Evolutionary conservation across 2,329 filamentous ascomycete genomes (phyloP), one percentile per base, ranked within the genome.

Genomic region (Biscogniauxia marginata): DNA sequence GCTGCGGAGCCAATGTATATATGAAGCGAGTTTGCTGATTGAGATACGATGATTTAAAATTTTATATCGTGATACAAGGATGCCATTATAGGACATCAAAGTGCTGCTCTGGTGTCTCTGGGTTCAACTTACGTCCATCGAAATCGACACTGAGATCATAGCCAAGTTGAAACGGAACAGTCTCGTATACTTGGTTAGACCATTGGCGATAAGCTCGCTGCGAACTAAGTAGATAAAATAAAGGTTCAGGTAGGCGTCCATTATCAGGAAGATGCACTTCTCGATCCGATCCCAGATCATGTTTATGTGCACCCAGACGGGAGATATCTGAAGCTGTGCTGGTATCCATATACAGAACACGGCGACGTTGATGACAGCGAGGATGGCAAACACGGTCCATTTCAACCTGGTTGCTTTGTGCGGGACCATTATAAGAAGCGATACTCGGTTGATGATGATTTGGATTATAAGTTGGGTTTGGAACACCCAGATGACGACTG

Each of bases 261-360:
- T 68, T n/a, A 77, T 44, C 0, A 79, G 65, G 54, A 79, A 79
- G 4, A 82, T 67, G 18, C 69, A 69, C 63, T 82, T 82, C 51
- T 79, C 78, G 21, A 74, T 67, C 7, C 79, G 75, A 54, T 82
- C 79, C 79, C 79, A 82, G 45, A 79, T 63, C 0, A 72, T 60
- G 64, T 82, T 82, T 63, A 78, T 65, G 3, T 64, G 50, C 46
- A 78, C 69, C 43, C 69, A 80, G 4, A 54, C 66, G 2, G 68
- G 19, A 30, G 63, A 73, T 44, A 75, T 65, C 46, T 76, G 70
- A 7, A 79, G 70, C 6, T 75, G 73, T 1, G 78, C 73, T 0
- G 79, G 79, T 23, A 82, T 75, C 79, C 79, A 82, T 44, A 81
- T 77, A 55, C 69, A 71, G 56, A 78, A 81, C 21, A 82, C 79